Evolutionary conservation across 2,329 filamentous ascomycete genomes (phyloP), one percentile per base, ranked within the genome.

Genomic region (Aspergillus sergii): DNA sequence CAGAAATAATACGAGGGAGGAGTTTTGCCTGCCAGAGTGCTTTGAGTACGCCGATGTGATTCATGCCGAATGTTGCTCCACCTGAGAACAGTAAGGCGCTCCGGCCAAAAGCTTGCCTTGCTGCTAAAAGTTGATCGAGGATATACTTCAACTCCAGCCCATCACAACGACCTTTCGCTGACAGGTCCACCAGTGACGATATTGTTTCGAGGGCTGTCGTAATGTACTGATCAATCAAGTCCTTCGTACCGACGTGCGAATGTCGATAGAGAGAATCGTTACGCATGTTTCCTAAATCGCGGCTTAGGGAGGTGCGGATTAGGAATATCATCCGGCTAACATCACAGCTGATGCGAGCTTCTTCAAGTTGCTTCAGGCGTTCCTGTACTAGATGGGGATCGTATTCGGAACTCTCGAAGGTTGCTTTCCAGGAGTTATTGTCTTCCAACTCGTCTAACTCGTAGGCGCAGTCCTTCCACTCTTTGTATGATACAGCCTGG

Each of bases 1-100:
- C 93, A 0, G 92, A 96, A 58, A 96, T 92, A 74, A 96, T 94
- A 54, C 92, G 89, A 3, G 93, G 93, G 2, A 97, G 83, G 14
- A 96, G 82, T 9, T 87, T 86, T 4, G 87, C 84, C 72, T 95
- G 88, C 75, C 89, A 93, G 3, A 97, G 83, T 4, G 90, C 86
- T 76, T 96, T 96, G 60, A 96, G 81, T 3, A 97, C 93, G 1
- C 93, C 93, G 60, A 96, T 91, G 75, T 97, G 93, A 64, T 91
- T 91, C 91, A 97, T 96, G 46, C 93, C 93, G 78, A 96, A 93
- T 0, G 93, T 95, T 1, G 91, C 93, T 2, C 93, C 93, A 9
- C 93, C 93, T 5, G 93, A 96, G 11, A 97, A 82, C 11, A 96
- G 82, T 57, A 97, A 80, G 0, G 92, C 93, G 66, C 90, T 95